phyloP scores from a whole-genome alignment of 1,284 basidiomycete genomes.

The Boletus holoroseus region DNA sequence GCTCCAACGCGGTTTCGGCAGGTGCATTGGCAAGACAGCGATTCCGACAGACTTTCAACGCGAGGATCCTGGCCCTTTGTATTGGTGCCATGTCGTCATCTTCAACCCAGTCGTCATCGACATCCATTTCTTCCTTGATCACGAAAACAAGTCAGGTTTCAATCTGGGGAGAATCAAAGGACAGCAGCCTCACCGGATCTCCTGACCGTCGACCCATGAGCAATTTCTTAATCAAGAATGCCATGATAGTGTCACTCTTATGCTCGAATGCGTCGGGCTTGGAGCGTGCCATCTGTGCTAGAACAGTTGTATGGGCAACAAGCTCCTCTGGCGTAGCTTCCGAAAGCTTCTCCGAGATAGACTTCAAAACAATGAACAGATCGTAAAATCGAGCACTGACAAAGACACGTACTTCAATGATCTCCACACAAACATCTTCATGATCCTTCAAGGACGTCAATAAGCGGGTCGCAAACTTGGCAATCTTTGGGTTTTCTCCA shows the following conservation, averaged over 20 bases:
- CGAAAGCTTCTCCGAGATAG: conserved; percentile 53
- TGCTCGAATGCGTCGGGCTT: conserved; percentile 72
- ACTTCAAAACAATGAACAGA: conserved; percentile 34
- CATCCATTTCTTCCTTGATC: conserved; percentile 43
- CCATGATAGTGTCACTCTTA: conserved; percentile 67
- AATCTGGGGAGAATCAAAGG: neutral
- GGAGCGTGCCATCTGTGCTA: conserved; percentile 71
- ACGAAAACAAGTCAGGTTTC: conserved; percentile 4
- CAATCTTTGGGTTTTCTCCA: conserved; percentile 60
- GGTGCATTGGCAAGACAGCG: conserved; percentile 66
- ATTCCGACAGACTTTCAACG: conserved; percentile 75
- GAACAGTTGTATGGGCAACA: conserved; percentile 63
- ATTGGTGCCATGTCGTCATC: conserved; percentile 54
- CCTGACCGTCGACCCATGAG: conserved; percentile 52
- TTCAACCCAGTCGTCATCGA: conserved; percentile 72
- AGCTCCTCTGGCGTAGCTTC: conserved; percentile 50
- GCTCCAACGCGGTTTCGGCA: conserved; percentile 55
- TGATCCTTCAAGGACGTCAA: conserved; percentile 57
- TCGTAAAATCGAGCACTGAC: neutral
- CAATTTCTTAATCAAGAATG: conserved; percentile 68
- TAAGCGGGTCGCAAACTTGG: conserved; percentile 85
- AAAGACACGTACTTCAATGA: conserved; percentile 57
- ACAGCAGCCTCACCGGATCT: conserved; percentile 41
- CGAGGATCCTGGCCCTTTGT: conserved; percentile 65
- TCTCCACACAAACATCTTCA: conserved; percentile 45